phyloP scores from a whole-genome alignment of 2,329 filamentous ascomycete genomes.

The Ambrosiella xylebori region DNA sequence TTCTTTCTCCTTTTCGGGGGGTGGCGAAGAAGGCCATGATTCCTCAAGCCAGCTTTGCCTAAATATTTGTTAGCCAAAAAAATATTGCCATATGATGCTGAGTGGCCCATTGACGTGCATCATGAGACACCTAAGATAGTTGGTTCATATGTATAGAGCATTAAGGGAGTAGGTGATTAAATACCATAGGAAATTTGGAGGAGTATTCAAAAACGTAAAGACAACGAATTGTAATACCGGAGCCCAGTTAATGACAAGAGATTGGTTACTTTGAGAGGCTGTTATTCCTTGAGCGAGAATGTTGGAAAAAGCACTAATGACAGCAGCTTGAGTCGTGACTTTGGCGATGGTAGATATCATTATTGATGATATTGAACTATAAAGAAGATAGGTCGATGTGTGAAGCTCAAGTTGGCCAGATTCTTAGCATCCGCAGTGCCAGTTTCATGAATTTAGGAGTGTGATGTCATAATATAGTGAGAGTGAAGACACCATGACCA shows the following conservation, averaged over 20 bases:
- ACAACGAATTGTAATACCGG: constrained; percentile 62
- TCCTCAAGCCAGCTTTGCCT: constrained; percentile 63
- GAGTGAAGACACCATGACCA: background rate
- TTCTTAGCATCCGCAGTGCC: too few species aligned
- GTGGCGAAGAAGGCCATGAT: constrained; percentile 46
- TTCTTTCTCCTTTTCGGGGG: constrained; percentile 17
- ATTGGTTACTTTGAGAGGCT: constrained; percentile 34
- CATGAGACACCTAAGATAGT: too few species aligned
- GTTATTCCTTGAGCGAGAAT: constrained; percentile 54
- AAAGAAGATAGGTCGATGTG: background rate
- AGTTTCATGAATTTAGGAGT: background rate
- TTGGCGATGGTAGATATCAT: constrained; percentile 33
- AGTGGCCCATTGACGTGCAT: too few species aligned
- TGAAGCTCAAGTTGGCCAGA: background rate
- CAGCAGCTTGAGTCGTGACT: constrained; percentile 47
- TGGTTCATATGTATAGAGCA: background rate
- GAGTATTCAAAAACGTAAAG: constrained; percentile 55
- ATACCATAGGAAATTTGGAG: constrained; percentile 71
- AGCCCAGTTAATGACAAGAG: constrained; percentile 45
- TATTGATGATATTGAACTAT: background rate
- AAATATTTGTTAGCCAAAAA: constrained; percentile 11
- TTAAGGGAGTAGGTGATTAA: background rate
- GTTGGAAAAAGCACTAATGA: constrained; percentile 51
- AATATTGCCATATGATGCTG: background rate
- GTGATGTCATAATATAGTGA: background rate